phyloP scores from a whole-genome alignment of 495 filamentous ascomycete species.

The Penicillium pulvis region DNA sequence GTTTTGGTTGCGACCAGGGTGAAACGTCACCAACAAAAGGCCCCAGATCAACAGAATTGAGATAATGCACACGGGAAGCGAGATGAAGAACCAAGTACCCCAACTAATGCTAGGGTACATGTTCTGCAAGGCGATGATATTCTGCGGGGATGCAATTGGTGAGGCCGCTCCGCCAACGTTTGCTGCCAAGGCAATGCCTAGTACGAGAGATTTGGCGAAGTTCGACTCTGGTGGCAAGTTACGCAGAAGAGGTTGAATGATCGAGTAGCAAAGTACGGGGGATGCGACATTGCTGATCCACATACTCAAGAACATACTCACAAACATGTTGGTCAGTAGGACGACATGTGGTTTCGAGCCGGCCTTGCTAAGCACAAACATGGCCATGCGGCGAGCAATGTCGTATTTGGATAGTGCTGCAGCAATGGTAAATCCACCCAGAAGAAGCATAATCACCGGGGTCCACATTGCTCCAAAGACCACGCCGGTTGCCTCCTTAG shows the following conservation, averaged over 20 bases:
- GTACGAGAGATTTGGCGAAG: slow-evolving; percentile 92
- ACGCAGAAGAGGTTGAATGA: slow-evolving; percentile 84
- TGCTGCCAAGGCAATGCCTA: slow-evolving; percentile 92
- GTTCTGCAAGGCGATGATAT: slow-evolving; percentile 92
- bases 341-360: slow-evolving; percentile 87
- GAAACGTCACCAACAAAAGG: slow-evolving; percentile 81
- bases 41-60: slow-evolving; percentile 89
- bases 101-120: slow-evolving; percentile 90
- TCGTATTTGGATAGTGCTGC: slow-evolving; percentile 95
- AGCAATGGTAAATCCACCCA: slow-evolving; percentile 95
- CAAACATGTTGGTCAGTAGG: slow-evolving; percentile 95
- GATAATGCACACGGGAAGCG: slow-evolving; percentile 88
- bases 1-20: slow-evolving; percentile 78
- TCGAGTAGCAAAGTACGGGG: slow-evolving; percentile 96
- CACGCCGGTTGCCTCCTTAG: slow-evolving; percentile 74
- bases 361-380: slow-evolving; percentile 95
- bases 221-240: slow-evolving; percentile 86
- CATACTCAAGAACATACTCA: slow-evolving; percentile 97
- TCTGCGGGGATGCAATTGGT: slow-evolving; percentile 95
- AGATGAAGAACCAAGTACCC: slow-evolving; percentile 96
- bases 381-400: slow-evolving; percentile 95
- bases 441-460: slow-evolving; percentile 96
- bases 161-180: slow-evolving; percentile 97
- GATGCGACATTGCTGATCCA: slow-evolving; percentile 98
- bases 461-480: slow-evolving; percentile 98